Conservation (phyloP, 2,329 filamentous ascomycete genomes). For the Epichloe festucae region DNA sequence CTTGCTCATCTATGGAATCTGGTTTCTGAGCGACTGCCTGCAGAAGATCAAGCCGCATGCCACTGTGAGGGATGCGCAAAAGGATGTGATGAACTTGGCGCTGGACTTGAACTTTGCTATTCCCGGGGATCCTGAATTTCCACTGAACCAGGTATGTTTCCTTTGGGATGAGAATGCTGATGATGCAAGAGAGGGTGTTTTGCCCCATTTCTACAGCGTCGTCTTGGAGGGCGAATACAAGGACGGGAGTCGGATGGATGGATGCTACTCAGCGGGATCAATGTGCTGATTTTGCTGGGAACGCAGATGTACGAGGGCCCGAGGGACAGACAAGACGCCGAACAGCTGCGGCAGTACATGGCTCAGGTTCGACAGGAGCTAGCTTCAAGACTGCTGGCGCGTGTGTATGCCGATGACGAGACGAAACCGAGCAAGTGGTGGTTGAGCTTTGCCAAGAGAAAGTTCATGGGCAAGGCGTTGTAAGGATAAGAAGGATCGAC, state of each 20-base stretch:
- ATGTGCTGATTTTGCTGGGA: neutral
- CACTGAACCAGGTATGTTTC: conserved; percentile 68
- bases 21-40: conserved; percentile 86
- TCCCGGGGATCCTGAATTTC: conserved; percentile 85
- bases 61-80: conserved; percentile 42
- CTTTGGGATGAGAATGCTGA: neutral
- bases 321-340: conserved; percentile 74
- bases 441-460: conserved; percentile 97
- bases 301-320: conserved; percentile 75
- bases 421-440: conserved; percentile 76
- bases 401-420: conserved; percentile 74
- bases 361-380: conserved; percentile 89
- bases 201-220: no score
- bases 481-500: conserved; percentile 24
- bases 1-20: conserved; percentile 89
- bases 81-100: conserved; percentile 82
- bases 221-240: no score
- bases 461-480: conserved; percentile 96
- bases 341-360: conserved; percentile 78
- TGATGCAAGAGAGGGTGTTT: neutral
- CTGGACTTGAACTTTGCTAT: conserved; percentile 88
- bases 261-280: neutral
- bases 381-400: conserved; percentile 65
- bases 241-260: neutral
- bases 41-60: conserved; percentile 71